phyloP scores from a whole-genome alignment of 345 rosid species.

The rapeseed (Brassica napus) region Da-Ae NC_063449.1:44832501-44833000 shows the following conservation, averaged over 20 bases:
- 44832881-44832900: conserved; percentile 6
- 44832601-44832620: conserved; percentile 5
- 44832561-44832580: conserved; percentile 4
- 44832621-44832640: conserved; percentile 25
- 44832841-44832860: not conserved
- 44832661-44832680: not conserved
- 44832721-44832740: conserved; percentile 31
- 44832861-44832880: not conserved
- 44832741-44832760: conserved; percentile 51
- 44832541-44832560: not conserved
- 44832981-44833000: conserved; percentile 27
- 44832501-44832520: not conserved
- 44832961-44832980: conserved; percentile 36
- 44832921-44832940: conserved; percentile 42
- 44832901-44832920: conserved; percentile 52
- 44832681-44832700: conserved; percentile 7
- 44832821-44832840: not conserved
- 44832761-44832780: conserved; percentile 45
- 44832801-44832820: conserved; percentile 43
- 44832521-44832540: not conserved
- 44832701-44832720: not conserved
- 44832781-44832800: conserved; percentile 39
- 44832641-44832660: not conserved
- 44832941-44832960: conserved; percentile 40
- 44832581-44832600: conserved; percentile 23